These are phyloP conservation scores for Beauveria pseudobassiana DNA, from an alignment of 2,329 filamentous ascomycete species.

Conservation along the genomic window DNA sequence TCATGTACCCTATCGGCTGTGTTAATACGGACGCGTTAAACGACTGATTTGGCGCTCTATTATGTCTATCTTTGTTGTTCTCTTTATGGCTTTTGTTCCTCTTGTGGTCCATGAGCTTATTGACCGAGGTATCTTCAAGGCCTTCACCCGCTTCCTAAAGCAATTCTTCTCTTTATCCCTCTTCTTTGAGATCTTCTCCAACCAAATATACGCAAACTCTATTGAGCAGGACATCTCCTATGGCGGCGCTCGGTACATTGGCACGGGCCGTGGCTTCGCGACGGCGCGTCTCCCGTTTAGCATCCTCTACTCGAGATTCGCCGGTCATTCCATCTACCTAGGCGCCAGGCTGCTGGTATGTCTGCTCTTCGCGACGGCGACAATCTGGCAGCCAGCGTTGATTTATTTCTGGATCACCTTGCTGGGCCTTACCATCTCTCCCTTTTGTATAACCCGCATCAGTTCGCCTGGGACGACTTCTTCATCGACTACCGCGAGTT, in stretches of 20 bases:
- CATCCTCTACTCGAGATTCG: conserved; percentile 92
- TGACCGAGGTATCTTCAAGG: conserved; percentile 88
- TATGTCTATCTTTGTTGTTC: conserved; percentile 96
- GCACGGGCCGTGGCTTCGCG: conserved; percentile 97
- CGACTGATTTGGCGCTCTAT: conserved; percentile 90
- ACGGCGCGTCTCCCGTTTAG: conserved; percentile 97
- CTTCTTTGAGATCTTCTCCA: conserved; percentile 97
- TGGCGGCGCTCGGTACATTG: conserved; percentile 94
- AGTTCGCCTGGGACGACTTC: conserved; percentile 98
- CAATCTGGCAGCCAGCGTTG: conserved; percentile 81
- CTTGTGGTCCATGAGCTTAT: conserved; percentile 90
- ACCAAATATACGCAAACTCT: conserved; percentile 96
- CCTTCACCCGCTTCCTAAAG: conserved; percentile 87
- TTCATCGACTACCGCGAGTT: conserved; percentile 99
- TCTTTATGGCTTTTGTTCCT: conserved; percentile 95
- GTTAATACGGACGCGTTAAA: conserved; percentile 80
- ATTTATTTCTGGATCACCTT: conserved; percentile 96
- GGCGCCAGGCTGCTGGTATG: conserved; percentile 86
- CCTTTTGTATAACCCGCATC: conserved; percentile 98
- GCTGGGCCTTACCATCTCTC: conserved; percentile 78
- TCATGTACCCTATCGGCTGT: conserved; percentile 80
- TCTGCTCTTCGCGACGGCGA: conserved; percentile 90
- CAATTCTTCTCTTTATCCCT: conserved; percentile 91
- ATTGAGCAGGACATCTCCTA: conserved; percentile 92
- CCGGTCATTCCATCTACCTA: conserved; percentile 91